These are phyloP conservation scores for Cucurbita pepo DNA, from an alignment of 306 rosid species.

Conservation along the genomic window DNA sequence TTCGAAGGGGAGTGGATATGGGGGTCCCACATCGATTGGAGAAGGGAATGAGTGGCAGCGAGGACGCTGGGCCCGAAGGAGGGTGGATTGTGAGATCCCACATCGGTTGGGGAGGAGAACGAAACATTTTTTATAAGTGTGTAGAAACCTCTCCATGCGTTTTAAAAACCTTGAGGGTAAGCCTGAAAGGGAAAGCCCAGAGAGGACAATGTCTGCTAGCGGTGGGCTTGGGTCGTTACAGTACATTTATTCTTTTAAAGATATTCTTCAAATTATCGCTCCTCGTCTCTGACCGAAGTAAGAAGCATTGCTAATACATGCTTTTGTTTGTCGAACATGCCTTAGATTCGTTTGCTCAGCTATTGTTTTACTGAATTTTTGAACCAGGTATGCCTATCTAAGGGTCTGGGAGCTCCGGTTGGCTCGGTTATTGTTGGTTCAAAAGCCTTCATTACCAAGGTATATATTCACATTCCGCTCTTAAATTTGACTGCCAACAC, in stretches of 20 bases:
- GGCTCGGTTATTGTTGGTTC: constrained; percentile 86
- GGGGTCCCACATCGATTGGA: no score
- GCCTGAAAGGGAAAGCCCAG: no score
- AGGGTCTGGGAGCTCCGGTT: constrained; percentile 93
- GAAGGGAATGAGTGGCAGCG: no score
- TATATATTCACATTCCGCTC: constrained; percentile 10
- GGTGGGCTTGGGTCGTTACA: no score
- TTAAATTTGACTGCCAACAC: background rate
- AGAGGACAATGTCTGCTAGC: no score
- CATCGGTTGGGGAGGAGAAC: no score
- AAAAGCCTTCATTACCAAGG: constrained; percentile 59
- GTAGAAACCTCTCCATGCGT: no score
- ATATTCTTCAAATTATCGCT: background rate
- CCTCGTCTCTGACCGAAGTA: background rate
- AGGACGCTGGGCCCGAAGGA: no score
- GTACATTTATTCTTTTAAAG: background rate
- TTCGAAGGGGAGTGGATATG: no score
- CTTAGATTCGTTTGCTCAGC: background rate
- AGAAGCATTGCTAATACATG: background rate
- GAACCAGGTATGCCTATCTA: constrained; percentile 66
- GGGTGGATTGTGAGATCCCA: no score
- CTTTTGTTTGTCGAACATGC: background rate
- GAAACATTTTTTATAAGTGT: no score
- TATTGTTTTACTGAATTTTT: constrained; percentile 2
- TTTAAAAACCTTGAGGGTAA: no score